These are phyloP conservation scores for Trichoderma harzianum DNA, from an alignment of 2,329 filamentous ascomycete species.

Conservation along the genomic window DNA sequence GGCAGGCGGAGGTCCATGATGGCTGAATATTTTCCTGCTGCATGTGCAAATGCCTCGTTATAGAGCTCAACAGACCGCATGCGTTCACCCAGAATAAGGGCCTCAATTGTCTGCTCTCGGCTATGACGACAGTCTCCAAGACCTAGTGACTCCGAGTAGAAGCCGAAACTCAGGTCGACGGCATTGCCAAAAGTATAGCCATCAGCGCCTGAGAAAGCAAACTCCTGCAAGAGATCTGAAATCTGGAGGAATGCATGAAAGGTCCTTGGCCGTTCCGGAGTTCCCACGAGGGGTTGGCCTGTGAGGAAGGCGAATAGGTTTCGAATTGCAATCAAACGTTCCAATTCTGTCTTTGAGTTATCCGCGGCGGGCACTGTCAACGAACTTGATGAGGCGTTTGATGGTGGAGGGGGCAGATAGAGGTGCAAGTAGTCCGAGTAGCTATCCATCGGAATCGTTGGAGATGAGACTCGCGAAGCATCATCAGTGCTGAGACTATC, in stretches of 20 bases:
- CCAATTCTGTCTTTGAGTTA: slow-evolving; percentile 41
- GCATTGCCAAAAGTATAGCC: slow-evolving; percentile 58
- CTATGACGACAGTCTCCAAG: slow-evolving; percentile 78
- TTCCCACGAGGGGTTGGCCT: slow-evolving; percentile 60
- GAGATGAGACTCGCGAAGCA: slow-evolving; percentile 40
- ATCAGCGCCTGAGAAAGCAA: slow-evolving; percentile 55
- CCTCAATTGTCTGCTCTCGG: slow-evolving; percentile 85
- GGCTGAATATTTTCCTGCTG: slow-evolving; percentile 78
- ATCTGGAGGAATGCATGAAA: slow-evolving; percentile 56
- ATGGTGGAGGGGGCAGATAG: slow-evolving; percentile 50
- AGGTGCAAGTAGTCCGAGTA: slow-evolving; percentile 44
- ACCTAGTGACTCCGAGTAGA: slow-evolving; percentile 72
- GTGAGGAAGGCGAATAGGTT: slow-evolving; percentile 66
- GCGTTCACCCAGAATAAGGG: slow-evolving; percentile 80
- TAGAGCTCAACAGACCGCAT: slow-evolving; percentile 82
- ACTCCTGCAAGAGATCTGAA: slow-evolving; percentile 51
- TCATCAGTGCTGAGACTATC: slow-evolving; percentile 49
- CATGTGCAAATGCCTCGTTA: slow-evolving; percentile 88
- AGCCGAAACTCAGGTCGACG: slow-evolving; percentile 63
- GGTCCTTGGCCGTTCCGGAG: slow-evolving; percentile 47
- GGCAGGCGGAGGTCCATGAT: slow-evolving; percentile 64
- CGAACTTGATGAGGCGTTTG: slow-evolving; percentile 32
- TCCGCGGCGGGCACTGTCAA: slow-evolving; percentile 33
- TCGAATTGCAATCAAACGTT: slow-evolving; percentile 56
- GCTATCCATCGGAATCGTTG: slow-evolving; percentile 36